Percentiles rank a stretch among this genome's conserved stretches.
Conservation (phyloP, 2,329 filamentous ascomycete species). For the Neoscytalidium dimidiatum region DNA sequence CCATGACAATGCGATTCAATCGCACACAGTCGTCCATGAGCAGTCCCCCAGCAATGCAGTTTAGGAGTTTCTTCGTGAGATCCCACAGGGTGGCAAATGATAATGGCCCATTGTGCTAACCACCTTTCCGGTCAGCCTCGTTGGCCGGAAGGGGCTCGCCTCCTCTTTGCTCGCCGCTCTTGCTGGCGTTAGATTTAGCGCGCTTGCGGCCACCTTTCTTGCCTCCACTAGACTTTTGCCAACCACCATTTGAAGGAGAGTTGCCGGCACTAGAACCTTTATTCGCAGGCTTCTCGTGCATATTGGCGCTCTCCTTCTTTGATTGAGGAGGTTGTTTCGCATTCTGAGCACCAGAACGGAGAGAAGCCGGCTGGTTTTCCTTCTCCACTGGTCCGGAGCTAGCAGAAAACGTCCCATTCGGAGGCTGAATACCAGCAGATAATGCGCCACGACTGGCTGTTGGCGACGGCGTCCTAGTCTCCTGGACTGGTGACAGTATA, state of each 20-base stretch:
- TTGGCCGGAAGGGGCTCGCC: constrained; percentile 47
- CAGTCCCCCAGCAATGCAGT: neutral
- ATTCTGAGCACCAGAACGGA: neutral
- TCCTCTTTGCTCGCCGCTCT: constrained; percentile 25
- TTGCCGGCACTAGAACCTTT: constrained; percentile 1
- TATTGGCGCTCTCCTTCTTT: constrained; percentile 25
- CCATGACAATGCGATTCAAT: neutral
- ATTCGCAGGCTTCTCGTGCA: constrained; percentile 26
- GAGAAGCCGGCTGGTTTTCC: neutral
- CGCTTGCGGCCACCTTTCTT: constrained; percentile 34
- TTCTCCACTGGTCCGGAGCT: neutral
- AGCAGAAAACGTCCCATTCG: constrained; percentile 26
- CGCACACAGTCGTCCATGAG: neutral
- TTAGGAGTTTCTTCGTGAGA: neutral
- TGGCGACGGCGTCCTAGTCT: constrained; percentile 71
- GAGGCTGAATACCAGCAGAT: constrained; percentile 26
- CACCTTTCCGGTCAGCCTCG: constrained; percentile 49
- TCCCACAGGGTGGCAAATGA: neutral
- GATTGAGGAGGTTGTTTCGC: neutral
- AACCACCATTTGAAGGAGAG: neutral
- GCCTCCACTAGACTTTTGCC: constrained; percentile 20
- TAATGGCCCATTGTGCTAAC: constrained; percentile 26
- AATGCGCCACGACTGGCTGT: constrained; percentile 56
- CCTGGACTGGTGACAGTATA: constrained; percentile 72
- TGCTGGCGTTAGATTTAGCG: constrained; percentile 33